These are phyloP conservation scores for Pyrus hybrid DNA, from an alignment of 331 rosid genomes.

Conservation along the genomic window DNA sequence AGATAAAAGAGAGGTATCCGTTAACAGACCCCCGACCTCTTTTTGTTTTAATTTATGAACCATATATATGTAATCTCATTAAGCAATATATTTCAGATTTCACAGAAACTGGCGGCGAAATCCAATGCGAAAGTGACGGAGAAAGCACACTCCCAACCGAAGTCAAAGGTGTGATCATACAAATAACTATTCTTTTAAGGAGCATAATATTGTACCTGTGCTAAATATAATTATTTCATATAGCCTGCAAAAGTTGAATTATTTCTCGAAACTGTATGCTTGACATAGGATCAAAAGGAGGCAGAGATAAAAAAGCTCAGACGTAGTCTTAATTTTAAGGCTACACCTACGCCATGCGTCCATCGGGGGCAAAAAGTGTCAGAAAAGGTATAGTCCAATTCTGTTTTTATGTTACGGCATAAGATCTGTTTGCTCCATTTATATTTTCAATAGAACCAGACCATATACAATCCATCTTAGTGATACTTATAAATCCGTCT, in stretches of 20 bases:
- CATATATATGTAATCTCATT: conserved; percentile 4
- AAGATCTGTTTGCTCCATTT: not conserved
- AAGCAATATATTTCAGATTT: conserved; percentile 20
- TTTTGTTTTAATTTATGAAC: not conserved
- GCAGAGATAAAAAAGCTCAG: conserved; percentile 40
- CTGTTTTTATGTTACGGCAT: not conserved
- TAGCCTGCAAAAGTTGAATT: not conserved
- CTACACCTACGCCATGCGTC: conserved; percentile 44
- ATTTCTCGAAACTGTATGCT: conserved; percentile 18
- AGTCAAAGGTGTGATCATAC: conserved; percentile 40
- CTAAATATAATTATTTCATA: not conserved
- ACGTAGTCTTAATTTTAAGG: conserved; percentile 37
- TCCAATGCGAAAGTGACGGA: conserved; percentile 25
- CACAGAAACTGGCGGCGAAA: conserved; percentile 38
- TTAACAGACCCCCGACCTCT: not conserved
- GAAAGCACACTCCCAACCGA: conserved; percentile 35
- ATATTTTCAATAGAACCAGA: not conserved
- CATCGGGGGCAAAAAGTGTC: conserved; percentile 31
- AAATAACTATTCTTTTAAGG: not conserved
- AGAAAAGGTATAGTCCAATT: conserved; percentile 40
- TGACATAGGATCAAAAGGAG: conserved; percentile 49
- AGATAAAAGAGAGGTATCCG: conserved; percentile 55
- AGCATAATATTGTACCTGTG: not conserved
- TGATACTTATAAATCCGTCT: not conserved
- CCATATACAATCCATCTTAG: not conserved